Base-by-base conservation (phyloP, 441 rosid genomes). In the Adansonia grandidieri region DNA sequence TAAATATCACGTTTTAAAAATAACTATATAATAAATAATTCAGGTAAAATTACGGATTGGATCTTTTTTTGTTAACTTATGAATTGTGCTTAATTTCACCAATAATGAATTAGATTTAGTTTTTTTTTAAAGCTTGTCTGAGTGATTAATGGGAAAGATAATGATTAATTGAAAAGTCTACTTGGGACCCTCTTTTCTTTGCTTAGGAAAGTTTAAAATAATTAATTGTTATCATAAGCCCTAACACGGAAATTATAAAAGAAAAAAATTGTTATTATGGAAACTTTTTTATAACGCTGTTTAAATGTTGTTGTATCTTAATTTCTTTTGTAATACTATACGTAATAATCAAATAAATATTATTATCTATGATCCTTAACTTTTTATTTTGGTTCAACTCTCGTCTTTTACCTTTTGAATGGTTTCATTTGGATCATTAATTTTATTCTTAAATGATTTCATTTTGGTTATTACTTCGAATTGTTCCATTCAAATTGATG, bases 141-240 rank as follows among this genome's bases (percentile, higher is more conserved):
- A 61, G 73, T 57, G 80, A 68, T 82, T 79, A 73, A 80, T 72
- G 80, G 82, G 28, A 73, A 32, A 53, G 42, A 53, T 10, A 77
- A 79, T 82, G 60, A 79, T 79, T 67, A 44, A 53, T 60, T n/a
- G 5, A 61, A 65, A 40, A 58, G 71, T 20, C 4, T 10, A 37
- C 51, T 28, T 1, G 50, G 60, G 24, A 11, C 47, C 70, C 51
- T 75, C 28, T 28, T 9, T 73, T 40, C 1, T 19, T 72, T 71
- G 74, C 74, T 69, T 60, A 61, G 61, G 47, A 71, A 76, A 63
- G 80, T 70, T 22, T 19, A 40, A n/a, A 66, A 79, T 79, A 24
- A 78, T 78, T 66, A 42, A 19, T 42, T 42, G 56, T 56, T 22
- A 71, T 48, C 20, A 51, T 71, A 1, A 53, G 20, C 20, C 2